These are phyloP conservation scores for Cladosporium phlei DNA, from an alignment of 2,329 filamentous ascomycete species.

Conservation along the genomic window DNA sequence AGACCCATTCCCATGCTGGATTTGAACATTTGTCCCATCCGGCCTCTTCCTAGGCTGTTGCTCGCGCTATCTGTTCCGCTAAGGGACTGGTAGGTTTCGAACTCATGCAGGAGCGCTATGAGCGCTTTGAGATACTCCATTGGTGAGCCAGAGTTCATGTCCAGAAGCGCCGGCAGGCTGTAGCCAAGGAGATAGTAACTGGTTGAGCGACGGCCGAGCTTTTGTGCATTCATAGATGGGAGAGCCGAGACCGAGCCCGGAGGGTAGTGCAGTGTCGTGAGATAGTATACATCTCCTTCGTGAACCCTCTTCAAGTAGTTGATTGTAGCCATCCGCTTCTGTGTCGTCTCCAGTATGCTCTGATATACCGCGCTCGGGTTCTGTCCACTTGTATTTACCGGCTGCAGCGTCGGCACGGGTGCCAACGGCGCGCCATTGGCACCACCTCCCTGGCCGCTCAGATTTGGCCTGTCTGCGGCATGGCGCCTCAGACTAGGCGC, in stretches of 20 bases:
- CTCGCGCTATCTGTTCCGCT: slow-evolving; percentile 65
- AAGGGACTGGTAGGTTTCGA: slow-evolving; percentile 86
- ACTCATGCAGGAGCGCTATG: slow-evolving; percentile 81
- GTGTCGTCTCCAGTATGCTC: slow-evolving; percentile 75
- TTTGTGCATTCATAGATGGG: slow-evolving; percentile 78
- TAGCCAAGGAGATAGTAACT: slow-evolving; percentile 91
- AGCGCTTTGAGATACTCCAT: slow-evolving; percentile 83
- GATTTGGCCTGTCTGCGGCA: slow-evolving; percentile 2
- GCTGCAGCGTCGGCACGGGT: slow-evolving; percentile 16
- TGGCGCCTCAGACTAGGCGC: slow-evolving; percentile 1
- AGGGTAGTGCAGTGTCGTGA: slow-evolving; percentile 92
- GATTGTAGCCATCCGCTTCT: slow-evolving; percentile 89
- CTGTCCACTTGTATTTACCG: slow-evolving; percentile 10
- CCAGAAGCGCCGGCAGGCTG: slow-evolving; percentile 82
- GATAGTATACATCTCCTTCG: slow-evolving; percentile 94
- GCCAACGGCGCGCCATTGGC: slow-evolving; percentile 21
- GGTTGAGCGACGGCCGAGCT: slow-evolving; percentile 82
- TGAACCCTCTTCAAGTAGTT: slow-evolving; percentile 92
- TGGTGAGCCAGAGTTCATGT: slow-evolving; percentile 74
- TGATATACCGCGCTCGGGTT: slow-evolving; percentile 56
- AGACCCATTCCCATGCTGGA: slow-evolving; percentile 36
- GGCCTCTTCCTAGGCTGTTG: slow-evolving; percentile 67
- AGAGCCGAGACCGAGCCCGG: slow-evolving; percentile 73
- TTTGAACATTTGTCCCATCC: slow-evolving; percentile 58
- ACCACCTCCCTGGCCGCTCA: slow-evolving; percentile 15